phyloP scores from a whole-genome alignment of 2,329 filamentous ascomycete genomes.

The Ilyonectria sp. region DNA sequence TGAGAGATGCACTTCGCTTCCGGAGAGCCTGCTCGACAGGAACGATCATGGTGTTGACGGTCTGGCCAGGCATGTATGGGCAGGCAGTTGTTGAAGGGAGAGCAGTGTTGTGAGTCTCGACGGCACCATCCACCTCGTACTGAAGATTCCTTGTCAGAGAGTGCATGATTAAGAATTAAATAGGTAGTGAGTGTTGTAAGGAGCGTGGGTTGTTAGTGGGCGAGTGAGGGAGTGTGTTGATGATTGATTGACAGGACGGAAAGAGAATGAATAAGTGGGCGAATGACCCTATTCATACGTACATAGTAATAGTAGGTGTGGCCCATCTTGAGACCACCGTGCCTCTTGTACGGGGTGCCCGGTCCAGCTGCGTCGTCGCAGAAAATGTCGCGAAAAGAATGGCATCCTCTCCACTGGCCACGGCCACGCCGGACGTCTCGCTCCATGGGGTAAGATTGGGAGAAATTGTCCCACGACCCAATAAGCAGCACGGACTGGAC shows the following conservation, averaged over 20 bases:
- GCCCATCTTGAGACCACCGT: slow-evolving; percentile 91
- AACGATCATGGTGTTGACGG: slow-evolving; percentile 86
- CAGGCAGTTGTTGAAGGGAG: slow-evolving; percentile 84
- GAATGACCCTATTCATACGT: slow-evolving; percentile 55
- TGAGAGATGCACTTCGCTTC: slow-evolving; percentile 76
- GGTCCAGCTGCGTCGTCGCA: slow-evolving; percentile 76
- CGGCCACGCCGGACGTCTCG: slow-evolving; percentile 81
- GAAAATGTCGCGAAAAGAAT: slow-evolving; percentile 87
- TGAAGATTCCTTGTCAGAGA: slow-evolving; percentile 56
- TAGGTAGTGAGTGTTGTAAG: slow-evolving; percentile 6
- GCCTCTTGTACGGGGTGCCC: slow-evolving; percentile 62
- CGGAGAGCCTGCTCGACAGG: slow-evolving; percentile 77
- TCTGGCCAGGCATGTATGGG: slow-evolving; percentile 89
- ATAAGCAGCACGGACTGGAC: slow-evolving; percentile 83
- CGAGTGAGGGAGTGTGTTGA: slow-evolving; percentile 13
- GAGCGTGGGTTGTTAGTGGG: slow-evolving; percentile 13
- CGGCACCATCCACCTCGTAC: slow-evolving; percentile 87
- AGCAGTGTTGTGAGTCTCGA: slow-evolving; percentile 81
- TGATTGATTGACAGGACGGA: slow-evolving; percentile 20
- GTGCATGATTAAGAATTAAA: slow-evolving; percentile 24
- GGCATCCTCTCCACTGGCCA: slow-evolving; percentile 89
- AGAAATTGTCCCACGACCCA: slow-evolving; percentile 97
- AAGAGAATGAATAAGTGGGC: slow-evolving; percentile 21
- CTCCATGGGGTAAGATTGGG: slow-evolving; percentile 83
- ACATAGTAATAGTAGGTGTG: slow-evolving; percentile 97